Conservation (phyloP, 495 filamentous ascomycete species). For the Podospora australis region DNA sequence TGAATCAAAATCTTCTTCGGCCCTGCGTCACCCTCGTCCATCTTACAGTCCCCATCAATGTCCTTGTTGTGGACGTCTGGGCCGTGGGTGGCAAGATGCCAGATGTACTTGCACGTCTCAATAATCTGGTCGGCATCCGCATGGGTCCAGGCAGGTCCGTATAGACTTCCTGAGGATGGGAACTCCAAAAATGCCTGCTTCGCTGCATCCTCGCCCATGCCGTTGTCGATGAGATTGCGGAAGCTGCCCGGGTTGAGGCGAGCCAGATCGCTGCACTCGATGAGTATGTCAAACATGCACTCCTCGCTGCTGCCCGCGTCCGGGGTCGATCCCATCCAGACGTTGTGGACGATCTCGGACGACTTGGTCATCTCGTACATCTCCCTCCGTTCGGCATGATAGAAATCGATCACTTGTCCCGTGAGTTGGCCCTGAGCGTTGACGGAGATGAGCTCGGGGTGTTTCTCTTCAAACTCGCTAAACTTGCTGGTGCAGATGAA, state of each 20-base stretch:
- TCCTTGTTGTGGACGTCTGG: constrained; percentile 33
- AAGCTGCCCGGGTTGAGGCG: constrained; percentile 53
- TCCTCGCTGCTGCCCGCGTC: constrained; percentile 50
- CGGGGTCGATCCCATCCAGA: constrained; percentile 85
- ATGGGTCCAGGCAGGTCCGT: constrained; percentile 72
- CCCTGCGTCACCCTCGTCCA: constrained; percentile 16
- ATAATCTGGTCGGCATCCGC: constrained; percentile 75
- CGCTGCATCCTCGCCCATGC: constrained; percentile 27
- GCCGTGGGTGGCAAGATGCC: constrained; percentile 65
- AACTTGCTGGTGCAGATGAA: constrained; percentile 70
- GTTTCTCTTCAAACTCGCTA: constrained; percentile 62
- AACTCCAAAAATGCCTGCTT: constrained; percentile 63
- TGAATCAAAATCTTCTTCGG: constrained; percentile 74
- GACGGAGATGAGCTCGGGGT: constrained; percentile 63
- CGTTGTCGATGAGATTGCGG: constrained; percentile 35
- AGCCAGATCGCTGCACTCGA: constrained; percentile 83
- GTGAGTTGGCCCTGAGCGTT: constrained; percentile 68
- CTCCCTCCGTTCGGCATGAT: constrained; percentile 80
- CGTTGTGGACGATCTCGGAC: constrained; percentile 79
- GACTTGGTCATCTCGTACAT: constrained; percentile 91
- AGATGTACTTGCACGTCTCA: constrained; percentile 83
- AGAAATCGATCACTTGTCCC: constrained; percentile 81
- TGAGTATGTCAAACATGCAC: constrained; percentile 59
- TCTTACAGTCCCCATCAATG: constrained; percentile 35
- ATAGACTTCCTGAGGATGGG: constrained; percentile 84